phyloP scores from a whole-genome alignment of 2,329 filamentous ascomycete species.

The Mollisia scopiformis region DNA sequence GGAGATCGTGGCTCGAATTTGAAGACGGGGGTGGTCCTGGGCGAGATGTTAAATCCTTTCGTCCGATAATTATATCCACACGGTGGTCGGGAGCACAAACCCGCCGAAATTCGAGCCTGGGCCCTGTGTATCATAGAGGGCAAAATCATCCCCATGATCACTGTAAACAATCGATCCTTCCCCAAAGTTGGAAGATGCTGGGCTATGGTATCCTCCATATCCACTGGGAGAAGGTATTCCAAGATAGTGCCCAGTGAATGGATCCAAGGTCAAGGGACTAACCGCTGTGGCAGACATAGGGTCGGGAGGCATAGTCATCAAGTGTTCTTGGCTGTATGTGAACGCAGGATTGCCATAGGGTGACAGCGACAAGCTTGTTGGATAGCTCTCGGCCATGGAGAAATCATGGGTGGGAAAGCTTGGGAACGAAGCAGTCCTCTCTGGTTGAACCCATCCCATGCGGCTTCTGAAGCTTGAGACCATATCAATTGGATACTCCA shows the following conservation, averaged over 20 bases:
- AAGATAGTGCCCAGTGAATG: conserved; percentile 62
- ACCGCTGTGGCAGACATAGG: conserved; percentile 49
- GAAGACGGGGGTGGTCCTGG: conserved; percentile 36
- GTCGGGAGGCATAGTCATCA: conserved; percentile 57
- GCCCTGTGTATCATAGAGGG: conserved; percentile 38
- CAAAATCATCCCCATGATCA: conserved; percentile 57
- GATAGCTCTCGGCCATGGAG: conserved; percentile 48
- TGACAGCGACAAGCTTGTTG: conserved; percentile 49
- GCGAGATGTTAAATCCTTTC: conserved; percentile 38
- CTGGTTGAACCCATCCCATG: conserved; percentile 68
- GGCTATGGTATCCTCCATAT: conserved; percentile 55
- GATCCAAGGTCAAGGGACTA: conserved; percentile 56
- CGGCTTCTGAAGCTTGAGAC: conserved; percentile 69
- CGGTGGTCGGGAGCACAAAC: conserved; percentile 40
- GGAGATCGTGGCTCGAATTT: conserved; percentile 28
- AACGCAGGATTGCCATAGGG: conserved; percentile 61
- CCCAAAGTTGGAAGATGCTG: conserved; percentile 64
- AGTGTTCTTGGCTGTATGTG: conserved; percentile 66
- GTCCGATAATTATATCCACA: conserved; percentile 39
- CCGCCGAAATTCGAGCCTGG: conserved; percentile 38
- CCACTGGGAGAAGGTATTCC: conserved; percentile 66
- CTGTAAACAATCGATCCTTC: conserved; percentile 65
- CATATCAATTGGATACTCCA: conserved; percentile 74
- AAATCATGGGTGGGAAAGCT: conserved; percentile 62
- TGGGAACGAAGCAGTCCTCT: conserved; percentile 62